A percentile compares a stretch with the other conserved stretches of the same genome.
Evolutionary conservation across 2,329 filamentous ascomycete genomes (phyloP).

Genomic region (Paradendryphiella salina): DNA sequence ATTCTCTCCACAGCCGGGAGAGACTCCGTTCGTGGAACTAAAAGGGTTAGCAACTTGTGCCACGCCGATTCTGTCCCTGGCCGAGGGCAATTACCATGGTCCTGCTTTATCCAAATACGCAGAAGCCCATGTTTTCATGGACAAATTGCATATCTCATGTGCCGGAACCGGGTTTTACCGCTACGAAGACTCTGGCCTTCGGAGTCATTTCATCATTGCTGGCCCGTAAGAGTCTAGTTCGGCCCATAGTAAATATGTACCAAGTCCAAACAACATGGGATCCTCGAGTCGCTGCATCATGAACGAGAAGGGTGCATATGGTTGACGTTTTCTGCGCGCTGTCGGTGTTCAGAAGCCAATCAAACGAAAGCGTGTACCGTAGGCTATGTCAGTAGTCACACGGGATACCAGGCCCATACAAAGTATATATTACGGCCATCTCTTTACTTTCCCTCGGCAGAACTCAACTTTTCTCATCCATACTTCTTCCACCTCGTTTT

Average conservation of each 20-base stretch:
- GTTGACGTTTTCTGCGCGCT: slow-evolving; percentile 32
- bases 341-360: slow-evolving; percentile 30
- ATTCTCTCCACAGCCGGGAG: slow-evolving; percentile 17
- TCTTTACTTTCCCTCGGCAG: slow-evolving; percentile 18
- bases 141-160: slow-evolving; percentile 22
- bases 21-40: slow-evolving; percentile 23
- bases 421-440: slow-evolving; percentile 25
- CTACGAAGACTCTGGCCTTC: slow-evolving; percentile 10
- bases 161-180: slow-evolving; percentile 26
- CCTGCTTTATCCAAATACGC: slow-evolving; percentile 27
- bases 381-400: slow-evolving; percentile 16
- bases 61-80: slow-evolving; percentile 25
- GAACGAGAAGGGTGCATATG: slow-evolving; percentile 27
- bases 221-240: slow-evolving; percentile 34
- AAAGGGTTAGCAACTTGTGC: slow-evolving; percentile 19
- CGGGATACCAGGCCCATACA: slow-evolving; percentile 14
- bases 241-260: slow-evolving; percentile 21
- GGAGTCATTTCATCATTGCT: slow-evolving; percentile 43
- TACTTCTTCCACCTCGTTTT: slow-evolving; percentile 13
- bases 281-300: slow-evolving; percentile 26
- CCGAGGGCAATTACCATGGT: slow-evolving; percentile 22
- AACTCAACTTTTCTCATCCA: slow-evolving; percentile 32
- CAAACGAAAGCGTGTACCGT: slow-evolving; percentile 23
- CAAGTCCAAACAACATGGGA: slow-evolving; percentile 30
- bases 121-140: slow-evolving; percentile 31